A percentile compares a stretch with the other conserved stretches of the same genome.
These are phyloP conservation scores for Mycena leptocephala DNA, from an alignment of 768 basidiomycete species.

Conservation along the genomic window DNA sequence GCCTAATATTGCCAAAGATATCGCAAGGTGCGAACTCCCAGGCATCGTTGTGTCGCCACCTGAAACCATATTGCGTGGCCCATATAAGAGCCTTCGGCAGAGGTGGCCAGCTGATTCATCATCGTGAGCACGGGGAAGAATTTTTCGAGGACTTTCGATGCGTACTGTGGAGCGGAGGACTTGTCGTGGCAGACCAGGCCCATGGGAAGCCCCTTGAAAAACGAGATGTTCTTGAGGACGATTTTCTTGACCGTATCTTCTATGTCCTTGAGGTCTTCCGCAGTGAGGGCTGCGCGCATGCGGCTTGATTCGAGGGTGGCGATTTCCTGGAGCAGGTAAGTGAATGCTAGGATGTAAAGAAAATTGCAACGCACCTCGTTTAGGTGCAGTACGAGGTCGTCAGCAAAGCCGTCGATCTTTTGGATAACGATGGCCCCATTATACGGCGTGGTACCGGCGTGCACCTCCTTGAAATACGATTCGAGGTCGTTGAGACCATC, in stretches of 20 bases:
- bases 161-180: conserved; percentile 40
- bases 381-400: conserved; percentile 47
- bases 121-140: not conserved
- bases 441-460: conserved; percentile 71
- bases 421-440: conserved; percentile 48
- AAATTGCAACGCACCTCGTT: conserved; percentile 35
- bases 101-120: conserved; percentile 42
- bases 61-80: conserved; percentile 42
- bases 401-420: conserved; percentile 46
- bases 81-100: conserved; percentile 43
- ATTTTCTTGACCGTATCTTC: conserved; percentile 37
- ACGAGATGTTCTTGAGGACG: conserved; percentile 37
- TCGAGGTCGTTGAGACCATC: conserved; percentile 42
- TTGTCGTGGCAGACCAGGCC: conserved; percentile 41
- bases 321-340: conserved; percentile 40
- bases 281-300: conserved; percentile 43
- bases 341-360: not conserved
- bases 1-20: conserved; percentile 38
- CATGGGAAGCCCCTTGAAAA: conserved; percentile 43
- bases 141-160: not conserved
- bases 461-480: conserved; percentile 66
- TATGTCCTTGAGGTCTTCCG: conserved; percentile 43
- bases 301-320: conserved; percentile 42
- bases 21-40: conserved; percentile 51
- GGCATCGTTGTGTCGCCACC: conserved; percentile 42